phyloP scores from a whole-genome alignment of 2,329 filamentous ascomycete genomes.

The Bipolaris oryzae region DNA sequence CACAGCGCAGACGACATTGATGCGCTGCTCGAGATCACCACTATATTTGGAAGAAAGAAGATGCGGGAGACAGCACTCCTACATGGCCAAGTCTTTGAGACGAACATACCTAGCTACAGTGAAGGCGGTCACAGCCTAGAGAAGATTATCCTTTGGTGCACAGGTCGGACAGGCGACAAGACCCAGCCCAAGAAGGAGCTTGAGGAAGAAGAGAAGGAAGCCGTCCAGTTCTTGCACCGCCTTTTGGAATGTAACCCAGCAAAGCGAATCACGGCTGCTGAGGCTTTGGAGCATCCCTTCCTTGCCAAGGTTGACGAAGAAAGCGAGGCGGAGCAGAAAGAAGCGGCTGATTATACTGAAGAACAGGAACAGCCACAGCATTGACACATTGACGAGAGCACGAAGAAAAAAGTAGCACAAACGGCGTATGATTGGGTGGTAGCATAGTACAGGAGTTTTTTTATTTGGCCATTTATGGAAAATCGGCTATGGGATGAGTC shows the following conservation, averaged over 20 bases:
- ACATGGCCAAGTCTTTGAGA: constrained; percentile 92
- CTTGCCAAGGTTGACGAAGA: constrained; percentile 51
- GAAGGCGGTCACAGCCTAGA: constrained; percentile 84
- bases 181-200: constrained; percentile 57
- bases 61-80: constrained; percentile 84
- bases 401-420: constrained; percentile 26
- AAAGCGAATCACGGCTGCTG: constrained; percentile 73
- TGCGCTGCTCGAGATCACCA: constrained; percentile 95
- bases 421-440: constrained; percentile 26
- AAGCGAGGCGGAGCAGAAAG: constrained; percentile 43
- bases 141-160: constrained; percentile 96
- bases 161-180: constrained; percentile 70
- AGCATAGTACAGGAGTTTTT: constrained; percentile 42
- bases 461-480: constrained; percentile 26
- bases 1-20: constrained; percentile 98
- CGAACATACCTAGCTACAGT: constrained; percentile 88
- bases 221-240: constrained; percentile 71
- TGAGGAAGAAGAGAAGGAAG: constrained; percentile 71
- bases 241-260: constrained; percentile 79
- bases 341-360: constrained; percentile 37
- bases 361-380: constrained; percentile 24
- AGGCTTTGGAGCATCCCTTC: constrained; percentile 77
- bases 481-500: constrained; percentile 21
- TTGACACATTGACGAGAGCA: constrained; percentile 22
- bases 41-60: constrained; percentile 83